Conservation (phyloP, 257 asterid genomes). For the Capsicum chinense region DNA sequence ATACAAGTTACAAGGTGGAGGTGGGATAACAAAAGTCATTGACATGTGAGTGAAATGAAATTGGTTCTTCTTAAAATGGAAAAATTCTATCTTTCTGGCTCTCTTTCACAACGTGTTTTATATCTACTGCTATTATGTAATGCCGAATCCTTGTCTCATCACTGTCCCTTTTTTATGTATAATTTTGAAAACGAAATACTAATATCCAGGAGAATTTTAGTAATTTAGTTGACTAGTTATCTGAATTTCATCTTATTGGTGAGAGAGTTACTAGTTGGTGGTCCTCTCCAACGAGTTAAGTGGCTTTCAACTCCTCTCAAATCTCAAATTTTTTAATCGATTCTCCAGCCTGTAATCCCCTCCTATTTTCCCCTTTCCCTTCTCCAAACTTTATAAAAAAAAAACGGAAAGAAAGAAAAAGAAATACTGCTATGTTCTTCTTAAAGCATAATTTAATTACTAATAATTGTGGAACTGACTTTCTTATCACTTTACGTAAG, state of each 20-base stretch:
- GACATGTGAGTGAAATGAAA: slow-evolving; percentile 59
- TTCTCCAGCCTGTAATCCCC: too few relatives aligned
- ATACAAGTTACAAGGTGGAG: slow-evolving; percentile 49
- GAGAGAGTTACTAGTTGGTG: too few relatives aligned
- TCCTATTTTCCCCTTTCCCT: too few relatives aligned
- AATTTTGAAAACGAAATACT: not conserved
- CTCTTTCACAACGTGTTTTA: slow-evolving; percentile 24
- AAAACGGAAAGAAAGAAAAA: too few relatives aligned
- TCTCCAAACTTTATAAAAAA: too few relatives aligned
- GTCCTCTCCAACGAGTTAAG: too few relatives aligned
- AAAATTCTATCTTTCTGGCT: slow-evolving; percentile 31
- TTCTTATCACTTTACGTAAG: not conserved
- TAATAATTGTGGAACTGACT: not conserved
- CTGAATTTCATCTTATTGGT: too few relatives aligned
- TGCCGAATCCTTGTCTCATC: slow-evolving; percentile 28
- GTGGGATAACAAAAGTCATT: slow-evolving; percentile 42
- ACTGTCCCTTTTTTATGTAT: not conserved
- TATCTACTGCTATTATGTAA: slow-evolving; percentile 20
- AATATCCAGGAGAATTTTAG: too few relatives aligned
- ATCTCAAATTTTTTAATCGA: too few relatives aligned
- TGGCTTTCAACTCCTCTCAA: too few relatives aligned
- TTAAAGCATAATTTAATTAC: slow-evolving; percentile 23
- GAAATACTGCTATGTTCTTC: slow-evolving; percentile 30
- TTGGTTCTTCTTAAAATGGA: slow-evolving; percentile 52
- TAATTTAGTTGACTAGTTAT: too few relatives aligned